A percentile compares a stretch with the other conserved stretches of the same genome.
Evolutionary conservation across 2,329 filamentous ascomycete genomes (phyloP).

Genomic region (Fusarium palustre): DNA sequence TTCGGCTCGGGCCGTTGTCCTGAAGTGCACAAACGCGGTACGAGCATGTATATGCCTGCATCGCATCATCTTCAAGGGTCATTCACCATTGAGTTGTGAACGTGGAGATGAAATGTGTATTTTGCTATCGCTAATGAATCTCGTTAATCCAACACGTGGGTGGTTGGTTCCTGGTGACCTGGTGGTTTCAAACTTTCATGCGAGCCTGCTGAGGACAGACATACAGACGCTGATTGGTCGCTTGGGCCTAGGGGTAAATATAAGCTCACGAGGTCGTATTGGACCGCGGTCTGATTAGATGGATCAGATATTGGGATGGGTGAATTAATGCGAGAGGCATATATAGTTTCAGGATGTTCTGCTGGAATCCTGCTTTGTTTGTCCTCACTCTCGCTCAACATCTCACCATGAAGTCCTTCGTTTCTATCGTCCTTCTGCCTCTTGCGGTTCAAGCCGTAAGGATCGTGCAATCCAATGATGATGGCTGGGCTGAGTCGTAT

Average conservation of each 20-base stretch:
- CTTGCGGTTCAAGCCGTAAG: constrained; percentile 56
- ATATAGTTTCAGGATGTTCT: constrained; percentile 27
- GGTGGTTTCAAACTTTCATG: constrained; percentile 38
- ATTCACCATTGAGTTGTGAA: constrained; percentile 31
- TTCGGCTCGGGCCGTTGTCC: constrained; percentile 37
- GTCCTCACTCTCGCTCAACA: constrained; percentile 22
- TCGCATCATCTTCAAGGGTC: constrained; percentile 10
- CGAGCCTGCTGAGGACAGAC: constrained; percentile 19
- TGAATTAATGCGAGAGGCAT: constrained; percentile 25
- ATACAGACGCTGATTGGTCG: constrained; percentile 35
- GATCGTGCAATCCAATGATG: constrained; percentile 76
- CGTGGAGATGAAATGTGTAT: constrained; percentile 26
- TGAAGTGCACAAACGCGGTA: constrained; percentile 15
- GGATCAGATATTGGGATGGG: constrained; percentile 35
- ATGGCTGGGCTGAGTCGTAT: constrained; percentile 79
- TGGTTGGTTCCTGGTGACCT: constrained; percentile 33
- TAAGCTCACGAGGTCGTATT: constrained; percentile 34
- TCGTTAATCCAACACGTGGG: constrained; percentile 39
- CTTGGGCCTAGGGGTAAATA: background rate
- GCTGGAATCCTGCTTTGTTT: background rate
- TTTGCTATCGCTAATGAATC: constrained; percentile 21
- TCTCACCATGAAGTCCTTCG: constrained; percentile 46
- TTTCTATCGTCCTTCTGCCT: constrained; percentile 40
- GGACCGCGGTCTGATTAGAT: constrained; percentile 36
- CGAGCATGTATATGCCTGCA: constrained; percentile 1